Base-by-base conservation (phyloP, 2,329 filamentous ascomycete species). In the Dactylonectria estremocensis region DNA sequence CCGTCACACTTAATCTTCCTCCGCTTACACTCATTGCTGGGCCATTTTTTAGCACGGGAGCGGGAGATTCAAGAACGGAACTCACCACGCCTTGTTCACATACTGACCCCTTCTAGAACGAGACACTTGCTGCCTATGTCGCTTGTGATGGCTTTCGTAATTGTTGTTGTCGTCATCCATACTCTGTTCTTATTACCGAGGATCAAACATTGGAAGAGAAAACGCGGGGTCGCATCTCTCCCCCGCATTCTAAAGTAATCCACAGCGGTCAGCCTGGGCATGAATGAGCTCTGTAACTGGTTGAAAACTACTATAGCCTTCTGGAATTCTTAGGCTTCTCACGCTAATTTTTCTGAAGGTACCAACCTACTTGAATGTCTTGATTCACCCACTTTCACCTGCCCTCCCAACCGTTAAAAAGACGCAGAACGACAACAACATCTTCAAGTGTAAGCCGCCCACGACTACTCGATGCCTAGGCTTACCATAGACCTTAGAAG, bases 81-180 rank as follows among this genome's bases (percentile, higher is more conserved):
- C 49, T 37, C 37, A 62, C 59, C 59, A 62, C 33, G 59, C 59
- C n/a, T 55, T 28, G 20, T 62, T 62, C 7, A 62, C 59, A 20
- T 62, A 62, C 18, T 49, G 59, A 1, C 35, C 24, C 37, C 59
- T 62, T 11, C 43, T 49, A 10, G 59, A 46, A 14, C 59, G 59
- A 46, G 20, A 45, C 5, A 45, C 16, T 45, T 45, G 43, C 16
- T 45, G 43, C 43, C 43, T 45, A 16, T 45, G 7, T 4, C 43
- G 43, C 43, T 45, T 45, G 43, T 45, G 43, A 45, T 45, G 43
- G 43, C n/a, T 45, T 14, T 18, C 43, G 43, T 45, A 9, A 20
- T 45, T 45, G 43, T 45, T 45, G 43, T 18, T 45, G 43, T 45
- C 43, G 43, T 14, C 43, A 45, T 45, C 43, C 43, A 45, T 45